These are phyloP conservation scores for Clonostachys chloroleuca DNA, from an alignment of 2,329 filamentous ascomycete genomes.

Conservation along the genomic window DNA sequence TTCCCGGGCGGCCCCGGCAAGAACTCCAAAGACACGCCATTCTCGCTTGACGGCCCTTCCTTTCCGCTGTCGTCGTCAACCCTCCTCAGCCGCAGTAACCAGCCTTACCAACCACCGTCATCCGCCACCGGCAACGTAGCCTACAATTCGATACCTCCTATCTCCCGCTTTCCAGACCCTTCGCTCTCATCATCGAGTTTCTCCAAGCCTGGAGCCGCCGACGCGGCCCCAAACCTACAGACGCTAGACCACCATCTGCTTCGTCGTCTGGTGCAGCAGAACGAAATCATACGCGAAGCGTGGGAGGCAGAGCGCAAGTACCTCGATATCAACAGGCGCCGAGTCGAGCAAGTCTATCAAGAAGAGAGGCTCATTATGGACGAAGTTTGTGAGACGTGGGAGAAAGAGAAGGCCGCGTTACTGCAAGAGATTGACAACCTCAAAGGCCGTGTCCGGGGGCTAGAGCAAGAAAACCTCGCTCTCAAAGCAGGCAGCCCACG, in stretches of 20 bases:
- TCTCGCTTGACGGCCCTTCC: no score
- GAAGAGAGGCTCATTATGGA: constrained; percentile 51
- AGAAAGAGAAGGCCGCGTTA: constrained; percentile 34
- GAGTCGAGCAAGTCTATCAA: constrained; percentile 50
- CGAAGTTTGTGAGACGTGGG: constrained; percentile 41
- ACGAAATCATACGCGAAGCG: constrained; percentile 36
- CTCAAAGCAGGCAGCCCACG: constrained; percentile 23
- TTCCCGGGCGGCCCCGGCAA: no score
- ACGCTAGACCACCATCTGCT: constrained; percentile 20
- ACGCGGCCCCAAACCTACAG: not conserved
- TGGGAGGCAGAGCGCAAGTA: constrained; percentile 51
- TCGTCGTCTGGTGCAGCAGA: constrained; percentile 34
- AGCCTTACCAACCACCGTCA: no score
- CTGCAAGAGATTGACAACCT: constrained; percentile 34
- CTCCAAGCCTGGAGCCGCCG: not conserved
- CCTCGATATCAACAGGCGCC: constrained; percentile 46
- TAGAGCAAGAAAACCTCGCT: constrained; percentile 28
- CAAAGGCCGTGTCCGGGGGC: constrained; percentile 26
- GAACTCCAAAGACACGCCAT: no score
- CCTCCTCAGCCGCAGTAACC: no score
- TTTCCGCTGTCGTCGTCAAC: no score
- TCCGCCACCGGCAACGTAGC: no score
- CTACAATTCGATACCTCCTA: no score
- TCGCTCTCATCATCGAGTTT: not conserved
- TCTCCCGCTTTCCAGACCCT: no score